A percentile compares a stretch with the other conserved stretches of the same genome.
Evolutionary conservation across 768 basidiomycete species (phyloP).

Genomic region (Podaxis rugospora): DNA sequence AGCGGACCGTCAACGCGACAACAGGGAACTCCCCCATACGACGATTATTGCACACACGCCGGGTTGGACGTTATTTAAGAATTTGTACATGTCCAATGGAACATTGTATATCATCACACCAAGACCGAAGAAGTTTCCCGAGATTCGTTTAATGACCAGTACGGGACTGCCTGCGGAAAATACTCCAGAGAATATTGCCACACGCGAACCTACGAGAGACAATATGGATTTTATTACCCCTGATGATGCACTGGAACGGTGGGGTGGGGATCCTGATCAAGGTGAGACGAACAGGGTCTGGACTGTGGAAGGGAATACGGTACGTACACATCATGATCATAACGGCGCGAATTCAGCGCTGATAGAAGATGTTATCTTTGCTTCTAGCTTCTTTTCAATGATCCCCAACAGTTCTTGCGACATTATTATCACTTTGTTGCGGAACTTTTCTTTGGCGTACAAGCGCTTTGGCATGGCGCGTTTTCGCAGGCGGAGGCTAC

Average conservation of each 20-base stretch:
- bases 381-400: conserved; percentile 54
- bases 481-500: conserved; percentile 21
- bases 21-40: conserved; percentile 43
- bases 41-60: conserved; percentile 61
- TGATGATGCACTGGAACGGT: conserved; percentile 53
- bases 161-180: conserved; percentile 55
- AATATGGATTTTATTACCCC: conserved; percentile 62
- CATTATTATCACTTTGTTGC: conserved; percentile 90
- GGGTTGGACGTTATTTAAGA: conserved; percentile 82
- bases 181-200: conserved; percentile 59
- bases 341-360: not conserved
- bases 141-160: conserved; percentile 61
- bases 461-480: conserved; percentile 70
- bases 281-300: conserved; percentile 32
- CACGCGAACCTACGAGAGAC: conserved; percentile 60
- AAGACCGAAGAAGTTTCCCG: conserved; percentile 27
- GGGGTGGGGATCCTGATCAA: conserved; percentile 41
- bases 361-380: not conserved
- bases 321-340: conserved; percentile 21
- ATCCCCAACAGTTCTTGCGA: conserved; percentile 70
- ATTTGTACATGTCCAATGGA: conserved; percentile 83
- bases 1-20: conserved; percentile 14
- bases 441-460: conserved; percentile 72
- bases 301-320: conserved; percentile 70
- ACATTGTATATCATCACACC: conserved; percentile 67